A percentile compares a stretch with the other conserved stretches of the same genome.
Evolutionary conservation across 129 eudicot species (phyloP).

Genomic region (Arctium lappa): DNA sequence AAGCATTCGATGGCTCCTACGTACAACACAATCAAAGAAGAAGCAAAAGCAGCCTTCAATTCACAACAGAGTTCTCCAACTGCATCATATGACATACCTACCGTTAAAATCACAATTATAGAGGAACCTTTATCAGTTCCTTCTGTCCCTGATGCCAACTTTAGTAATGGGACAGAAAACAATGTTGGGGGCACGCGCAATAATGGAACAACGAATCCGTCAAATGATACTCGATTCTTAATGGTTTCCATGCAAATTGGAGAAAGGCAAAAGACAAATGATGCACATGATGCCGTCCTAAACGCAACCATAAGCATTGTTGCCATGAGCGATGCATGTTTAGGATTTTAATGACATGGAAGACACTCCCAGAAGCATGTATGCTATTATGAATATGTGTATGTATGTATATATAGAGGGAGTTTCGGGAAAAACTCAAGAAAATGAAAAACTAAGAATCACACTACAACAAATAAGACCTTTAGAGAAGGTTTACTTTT

Average conservation of each 20-base stretch:
- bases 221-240: conserved; percentile 27
- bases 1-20: conserved; percentile 31
- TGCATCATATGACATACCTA: conserved; percentile 34
- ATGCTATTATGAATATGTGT: no score
- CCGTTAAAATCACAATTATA: conserved; percentile 24
- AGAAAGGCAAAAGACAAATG: conserved; percentile 24
- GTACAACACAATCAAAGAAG: conserved; percentile 50
- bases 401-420: no score
- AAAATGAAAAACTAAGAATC: no score
- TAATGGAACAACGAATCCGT: conserved; percentile 13
- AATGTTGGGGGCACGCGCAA: conserved; percentile 7
- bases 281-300: not conserved
- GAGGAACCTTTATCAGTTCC: conserved; percentile 36
- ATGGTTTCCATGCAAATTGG: conserved; percentile 16
- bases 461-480: no score
- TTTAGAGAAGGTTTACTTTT: no score
- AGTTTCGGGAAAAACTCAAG: no score
- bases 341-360: not conserved
- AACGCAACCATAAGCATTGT: not conserved
- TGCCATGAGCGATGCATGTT: not conserved
- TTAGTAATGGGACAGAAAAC: conserved; percentile 3
- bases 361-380: no score
- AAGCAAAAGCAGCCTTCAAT: conserved; percentile 19
- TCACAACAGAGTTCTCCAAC: conserved; percentile 31
- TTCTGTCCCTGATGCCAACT: conserved; percentile 8